A percentile compares a stretch with the other conserved stretches of the same genome.
Evolutionary conservation across 352 stramenopile species (phyloP).

Genomic region (Phytophthora boehmeriae): DNA sequence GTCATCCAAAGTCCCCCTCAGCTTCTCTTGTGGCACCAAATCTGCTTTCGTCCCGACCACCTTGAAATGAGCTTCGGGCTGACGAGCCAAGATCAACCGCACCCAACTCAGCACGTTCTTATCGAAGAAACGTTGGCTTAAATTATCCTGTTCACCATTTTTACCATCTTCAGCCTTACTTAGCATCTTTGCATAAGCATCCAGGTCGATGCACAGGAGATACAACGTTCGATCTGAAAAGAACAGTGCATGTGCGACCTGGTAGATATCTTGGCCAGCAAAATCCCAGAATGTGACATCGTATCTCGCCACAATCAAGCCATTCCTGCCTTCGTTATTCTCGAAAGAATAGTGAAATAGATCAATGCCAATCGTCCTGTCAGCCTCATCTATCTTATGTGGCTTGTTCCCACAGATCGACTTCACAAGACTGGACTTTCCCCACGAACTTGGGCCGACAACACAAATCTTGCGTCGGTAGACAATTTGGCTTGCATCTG

Average conservation of each 20-base stretch:
- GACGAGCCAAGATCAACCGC: slow-evolving; percentile 6
- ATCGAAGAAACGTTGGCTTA: slow-evolving; percentile 19
- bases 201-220: slow-evolving; percentile 19
- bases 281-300: slow-evolving; percentile 27
- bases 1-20: neutral
- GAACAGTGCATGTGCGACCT: slow-evolving; percentile 22
- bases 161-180: too few relatives aligned
- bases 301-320: neutral
- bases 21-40: neutral
- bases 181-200: neutral
- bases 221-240: slow-evolving; percentile 22
- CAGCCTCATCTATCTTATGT: neutral
- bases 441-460: slow-evolving; percentile 19
- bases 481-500: neutral
- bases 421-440: slow-evolving; percentile 19
- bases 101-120: slow-evolving; percentile 20
- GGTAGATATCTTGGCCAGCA: slow-evolving; percentile 27
- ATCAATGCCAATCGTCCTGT: slow-evolving; percentile 17
- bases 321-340: too few relatives aligned
- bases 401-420: slow-evolving; percentile 1
- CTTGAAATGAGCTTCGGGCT: slow-evolving; percentile 22
- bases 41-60: slow-evolving; percentile 19
- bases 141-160: neutral
- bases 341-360: slow-evolving; percentile 4
- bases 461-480: slow-evolving; percentile 19